Conservation (phyloP, 2,329 filamentous ascomycete species). For the Ophiostoma tasmaniense region DNA sequence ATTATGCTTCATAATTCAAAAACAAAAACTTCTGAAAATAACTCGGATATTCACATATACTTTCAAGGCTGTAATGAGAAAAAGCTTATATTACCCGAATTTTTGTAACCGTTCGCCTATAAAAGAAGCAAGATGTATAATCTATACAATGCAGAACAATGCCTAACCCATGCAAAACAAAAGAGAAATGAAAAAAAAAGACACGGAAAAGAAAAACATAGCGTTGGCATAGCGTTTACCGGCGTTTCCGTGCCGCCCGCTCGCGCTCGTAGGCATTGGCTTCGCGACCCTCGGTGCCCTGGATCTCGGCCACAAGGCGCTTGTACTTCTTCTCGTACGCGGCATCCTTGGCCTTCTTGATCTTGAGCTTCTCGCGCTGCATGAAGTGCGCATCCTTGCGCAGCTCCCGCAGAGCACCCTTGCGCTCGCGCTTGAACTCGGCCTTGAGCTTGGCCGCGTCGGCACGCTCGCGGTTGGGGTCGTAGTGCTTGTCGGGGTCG, state of each 20-base stretch:
- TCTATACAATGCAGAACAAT: constrained; percentile 6
- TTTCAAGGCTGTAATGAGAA: background rate
- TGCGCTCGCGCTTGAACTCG: constrained; percentile 90
- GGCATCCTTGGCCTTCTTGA: constrained; percentile 89
- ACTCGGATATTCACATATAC: too few relatives aligned
- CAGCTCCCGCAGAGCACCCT: constrained; percentile 88
- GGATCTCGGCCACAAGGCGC: constrained; percentile 85
- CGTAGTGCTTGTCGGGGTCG: constrained; percentile 95
- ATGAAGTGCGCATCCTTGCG: constrained; percentile 94
- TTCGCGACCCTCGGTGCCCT: constrained; percentile 83
- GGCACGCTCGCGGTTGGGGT: constrained; percentile 82
- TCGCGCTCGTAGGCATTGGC: constrained; percentile 84
- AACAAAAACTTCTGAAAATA: background rate
- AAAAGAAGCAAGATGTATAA: constrained; percentile 2
- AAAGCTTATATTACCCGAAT: background rate
- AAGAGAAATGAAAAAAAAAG: background rate
- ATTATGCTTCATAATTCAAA: background rate
- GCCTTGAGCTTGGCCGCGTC: constrained; percentile 76
- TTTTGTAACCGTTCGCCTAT: constrained; percentile 3
- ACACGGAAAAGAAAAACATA: background rate
- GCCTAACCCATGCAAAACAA: background rate
- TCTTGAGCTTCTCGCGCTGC: constrained; percentile 75
- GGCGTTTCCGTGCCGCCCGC: constrained; percentile 64
- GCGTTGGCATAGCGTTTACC: too few relatives aligned
- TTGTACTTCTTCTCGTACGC: constrained; percentile 97